phyloP scores from a whole-genome alignment of 495 filamentous ascomycete genomes.

The Venustampulla echinocandica region DNA sequence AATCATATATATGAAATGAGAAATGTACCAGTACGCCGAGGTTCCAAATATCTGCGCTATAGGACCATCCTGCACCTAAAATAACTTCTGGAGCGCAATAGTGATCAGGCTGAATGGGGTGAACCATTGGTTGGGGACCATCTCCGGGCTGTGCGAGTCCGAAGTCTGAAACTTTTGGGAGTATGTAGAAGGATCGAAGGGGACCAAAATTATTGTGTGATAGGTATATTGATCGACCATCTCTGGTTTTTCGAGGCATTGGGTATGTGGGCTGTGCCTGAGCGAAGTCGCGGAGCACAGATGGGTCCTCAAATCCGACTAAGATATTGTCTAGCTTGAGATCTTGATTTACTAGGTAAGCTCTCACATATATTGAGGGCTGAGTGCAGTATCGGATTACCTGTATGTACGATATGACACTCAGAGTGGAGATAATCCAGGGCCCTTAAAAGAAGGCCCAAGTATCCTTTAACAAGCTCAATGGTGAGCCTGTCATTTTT shows the following conservation, averaged over 20 bases:
- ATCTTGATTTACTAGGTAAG: slow-evolving; percentile 26
- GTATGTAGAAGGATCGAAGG: slow-evolving; percentile 11
- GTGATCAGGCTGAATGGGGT: slow-evolving; percentile 33
- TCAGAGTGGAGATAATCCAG: slow-evolving; percentile 39
- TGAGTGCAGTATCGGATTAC: too few species aligned
- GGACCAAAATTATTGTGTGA: slow-evolving; percentile 33
- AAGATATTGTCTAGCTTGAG: slow-evolving; percentile 42
- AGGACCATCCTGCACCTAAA: slow-evolving; percentile 29
- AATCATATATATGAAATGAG: too few species aligned
- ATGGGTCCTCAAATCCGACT: slow-evolving; percentile 35
- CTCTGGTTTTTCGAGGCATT: slow-evolving; percentile 33
- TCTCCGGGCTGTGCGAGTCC: slow-evolving; percentile 28
- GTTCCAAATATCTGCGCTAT: slow-evolving; percentile 37
- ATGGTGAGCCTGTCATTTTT: slow-evolving; percentile 18
- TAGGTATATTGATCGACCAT: slow-evolving; percentile 32
- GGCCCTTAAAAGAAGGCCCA: slow-evolving; percentile 30
- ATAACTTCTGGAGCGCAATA: slow-evolving; percentile 35
- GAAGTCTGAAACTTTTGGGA: slow-evolving; percentile 32
- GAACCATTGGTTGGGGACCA: slow-evolving; percentile 29
- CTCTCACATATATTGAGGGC: too few species aligned
- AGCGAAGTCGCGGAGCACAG: slow-evolving; percentile 34
- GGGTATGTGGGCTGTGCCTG: slow-evolving; percentile 29
- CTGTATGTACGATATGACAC: slow-evolving; percentile 33
- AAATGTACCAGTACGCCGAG: slow-evolving; percentile 27
- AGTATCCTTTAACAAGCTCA: slow-evolving; percentile 34